Evolutionary conservation across 495 filamentous ascomycete species (phyloP).

Genomic region (Penicillium pulvis): DNA sequence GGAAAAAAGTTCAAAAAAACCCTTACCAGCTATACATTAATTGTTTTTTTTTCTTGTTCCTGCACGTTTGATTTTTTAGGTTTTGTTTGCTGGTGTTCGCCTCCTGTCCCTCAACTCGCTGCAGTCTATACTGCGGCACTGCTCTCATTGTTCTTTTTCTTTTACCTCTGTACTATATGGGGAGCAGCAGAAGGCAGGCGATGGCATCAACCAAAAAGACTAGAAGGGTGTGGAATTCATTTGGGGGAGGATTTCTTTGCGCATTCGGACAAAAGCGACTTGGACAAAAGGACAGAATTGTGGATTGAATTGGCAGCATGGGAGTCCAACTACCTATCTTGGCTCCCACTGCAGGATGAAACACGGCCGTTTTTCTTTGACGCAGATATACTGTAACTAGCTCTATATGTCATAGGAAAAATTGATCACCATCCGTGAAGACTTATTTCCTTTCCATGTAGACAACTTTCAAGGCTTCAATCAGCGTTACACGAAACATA

Average conservation of each 20-base stretch:
- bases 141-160: slow-evolving; percentile 21
- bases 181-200: slow-evolving; percentile 18
- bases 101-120: slow-evolving; percentile 16
- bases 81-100: slow-evolving; percentile 23
- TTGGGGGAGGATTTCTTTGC: slow-evolving; percentile 16
- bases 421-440: slow-evolving; percentile 29
- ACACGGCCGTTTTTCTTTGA: slow-evolving; percentile 28
- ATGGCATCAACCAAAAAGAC: slow-evolving; percentile 30
- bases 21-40: slow-evolving; percentile 32
- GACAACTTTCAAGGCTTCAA: too few species aligned
- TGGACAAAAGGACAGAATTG: slow-evolving; percentile 12
- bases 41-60: slow-evolving; percentile 14
- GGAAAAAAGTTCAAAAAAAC: slow-evolving; percentile 33
- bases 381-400: slow-evolving; percentile 22
- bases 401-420: slow-evolving; percentile 22
- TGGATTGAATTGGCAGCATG: slow-evolving; percentile 2
- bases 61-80: slow-evolving; percentile 16
- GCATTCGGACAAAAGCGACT: slow-evolving; percentile 25
- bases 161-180: slow-evolving; percentile 28
- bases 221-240: slow-evolving; percentile 29
- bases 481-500: neutral
- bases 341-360: slow-evolving; percentile 7
- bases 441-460: neutral
- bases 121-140: slow-evolving; percentile 8
- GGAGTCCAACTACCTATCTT: slow-evolving; percentile 8